phyloP scores from a whole-genome alignment of 345 rosid species.

The Eucalyptus pumila region DNA sequence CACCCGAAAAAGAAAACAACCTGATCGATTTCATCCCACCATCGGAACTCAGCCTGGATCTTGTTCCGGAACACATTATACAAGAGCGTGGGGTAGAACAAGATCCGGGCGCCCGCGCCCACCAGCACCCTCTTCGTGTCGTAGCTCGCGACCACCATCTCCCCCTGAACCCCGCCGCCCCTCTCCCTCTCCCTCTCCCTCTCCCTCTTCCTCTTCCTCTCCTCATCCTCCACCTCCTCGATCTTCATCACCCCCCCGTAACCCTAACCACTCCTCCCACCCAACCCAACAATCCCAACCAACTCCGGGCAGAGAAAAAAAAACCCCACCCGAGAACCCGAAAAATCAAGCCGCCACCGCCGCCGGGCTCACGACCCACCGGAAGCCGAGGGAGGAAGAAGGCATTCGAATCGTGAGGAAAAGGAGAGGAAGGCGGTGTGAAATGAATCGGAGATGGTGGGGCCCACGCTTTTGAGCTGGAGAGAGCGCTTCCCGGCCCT shows the following conservation, averaged over 20 bases:
- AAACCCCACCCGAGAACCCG: background rate
- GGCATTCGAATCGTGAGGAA: background rate
- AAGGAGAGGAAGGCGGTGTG: background rate
- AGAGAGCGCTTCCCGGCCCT: background rate
- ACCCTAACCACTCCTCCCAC: background rate
- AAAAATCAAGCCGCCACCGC: background rate
- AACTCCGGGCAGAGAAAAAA: background rate
- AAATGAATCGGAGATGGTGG: background rate
- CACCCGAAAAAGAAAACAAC: background rate
- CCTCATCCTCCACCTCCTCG: slow-evolving; percentile 29
- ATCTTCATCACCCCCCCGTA: slow-evolving; percentile 25
- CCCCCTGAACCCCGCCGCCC: background rate
- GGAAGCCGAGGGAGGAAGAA: background rate
- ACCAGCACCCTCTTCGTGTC: slow-evolving; percentile 49
- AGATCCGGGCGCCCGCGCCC: slow-evolving; percentile 58
- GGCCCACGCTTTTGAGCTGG: background rate
- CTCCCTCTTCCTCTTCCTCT: too few species aligned
- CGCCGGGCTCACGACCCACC: background rate
- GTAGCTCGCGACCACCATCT: background rate
- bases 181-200: slow-evolving; percentile 6
- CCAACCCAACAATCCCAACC: background rate
- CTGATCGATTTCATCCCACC: slow-evolving; percentile 71
- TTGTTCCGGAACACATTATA: slow-evolving; percentile 54
- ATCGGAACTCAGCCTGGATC: slow-evolving; percentile 50
- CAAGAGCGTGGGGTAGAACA: slow-evolving; percentile 54